Evolutionary conservation across 1,284 basidiomycete genomes (phyloP).

Genomic region (Uromyces viciae-fabae): DNA sequence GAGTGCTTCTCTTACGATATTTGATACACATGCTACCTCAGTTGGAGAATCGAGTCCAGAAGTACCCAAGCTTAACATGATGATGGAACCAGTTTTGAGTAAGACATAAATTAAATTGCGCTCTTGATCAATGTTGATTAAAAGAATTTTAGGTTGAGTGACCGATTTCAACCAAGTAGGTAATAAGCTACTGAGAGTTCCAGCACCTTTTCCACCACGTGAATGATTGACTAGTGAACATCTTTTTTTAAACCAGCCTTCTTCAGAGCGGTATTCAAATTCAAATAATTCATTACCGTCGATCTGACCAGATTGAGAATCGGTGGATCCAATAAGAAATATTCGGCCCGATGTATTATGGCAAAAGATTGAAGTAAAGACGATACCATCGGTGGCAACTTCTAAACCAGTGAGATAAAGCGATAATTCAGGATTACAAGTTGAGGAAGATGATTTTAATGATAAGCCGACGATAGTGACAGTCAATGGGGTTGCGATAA

Average conservation of each 20-base stretch:
- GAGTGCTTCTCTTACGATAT: slow-evolving; percentile 46
- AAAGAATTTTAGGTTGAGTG: slow-evolving; percentile 64
- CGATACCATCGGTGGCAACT: slow-evolving; percentile 66
- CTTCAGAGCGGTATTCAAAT: slow-evolving; percentile 81
- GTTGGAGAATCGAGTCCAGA: slow-evolving; percentile 14
- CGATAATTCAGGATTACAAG: slow-evolving; percentile 66
- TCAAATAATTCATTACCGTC: slow-evolving; percentile 84
- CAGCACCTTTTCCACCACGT: slow-evolving; percentile 56
- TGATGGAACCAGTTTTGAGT: slow-evolving; percentile 66
- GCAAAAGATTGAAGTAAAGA: slow-evolving; percentile 75
- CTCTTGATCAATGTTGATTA: slow-evolving; percentile 65
- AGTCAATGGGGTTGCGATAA: slow-evolving; percentile 80
- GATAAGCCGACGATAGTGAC: slow-evolving; percentile 78
- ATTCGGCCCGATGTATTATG: slow-evolving; percentile 73
- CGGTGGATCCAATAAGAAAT: slow-evolving; percentile 63
- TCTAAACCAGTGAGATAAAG: slow-evolving; percentile 87
- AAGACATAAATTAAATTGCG: slow-evolving; percentile 72
- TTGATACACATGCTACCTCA: slow-evolving; percentile 44
- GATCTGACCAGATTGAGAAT: slow-evolving; percentile 29
- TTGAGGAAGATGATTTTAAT: slow-evolving; percentile 60
- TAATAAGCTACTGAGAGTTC: slow-evolving; percentile 53
- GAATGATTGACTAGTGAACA: slow-evolving; percentile 69
- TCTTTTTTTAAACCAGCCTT: slow-evolving; percentile 85
- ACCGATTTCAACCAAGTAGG: slow-evolving; percentile 51
- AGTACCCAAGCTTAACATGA: slow-evolving; percentile 56